A percentile compares a stretch with the other conserved stretches of the same genome.
Evolutionary conservation across 129 eudicot genomes (phyloP).

Genomic region (Dittrichia graveolens): DNA sequence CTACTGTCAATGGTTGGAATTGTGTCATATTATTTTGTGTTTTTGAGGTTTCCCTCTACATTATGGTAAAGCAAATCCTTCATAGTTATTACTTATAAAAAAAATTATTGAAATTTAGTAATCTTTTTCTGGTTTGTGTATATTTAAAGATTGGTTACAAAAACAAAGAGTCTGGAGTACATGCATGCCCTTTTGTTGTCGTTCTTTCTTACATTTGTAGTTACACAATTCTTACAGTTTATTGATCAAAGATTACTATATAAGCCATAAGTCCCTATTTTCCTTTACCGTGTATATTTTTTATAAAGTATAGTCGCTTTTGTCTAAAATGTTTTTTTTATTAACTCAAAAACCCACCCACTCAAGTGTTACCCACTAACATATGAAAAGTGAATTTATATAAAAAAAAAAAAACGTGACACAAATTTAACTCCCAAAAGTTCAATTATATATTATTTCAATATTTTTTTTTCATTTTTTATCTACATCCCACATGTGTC

Average conservation of each 20-base stretch:
- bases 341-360: too few species aligned
- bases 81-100: not conserved
- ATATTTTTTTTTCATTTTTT: not conserved
- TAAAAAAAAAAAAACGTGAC: too few species aligned
- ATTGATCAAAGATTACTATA: slow-evolving; percentile 53
- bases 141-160: slow-evolving; percentile 59
- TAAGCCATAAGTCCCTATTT: slow-evolving; percentile 55
- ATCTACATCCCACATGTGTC: slow-evolving; percentile 58
- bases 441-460: not conserved
- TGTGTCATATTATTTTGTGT: slow-evolving; percentile 71
- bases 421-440: too few species aligned
- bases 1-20: slow-evolving; percentile 74
- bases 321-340: too few species aligned
- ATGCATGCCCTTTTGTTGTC: slow-evolving; percentile 81
- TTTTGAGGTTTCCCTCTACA: slow-evolving; percentile 79
- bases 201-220: slow-evolving; percentile 64
- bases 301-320: not conserved
- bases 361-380: too few species aligned
- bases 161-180: slow-evolving; percentile 72
- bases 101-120: too few species aligned
- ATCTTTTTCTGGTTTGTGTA: too few species aligned
- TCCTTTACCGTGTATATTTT: too few species aligned
- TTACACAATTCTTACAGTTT: slow-evolving; percentile 70
- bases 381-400: too few species aligned
- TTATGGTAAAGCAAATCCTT: slow-evolving; percentile 62